Evolutionary conservation across 2,329 filamentous ascomycete genomes (phyloP), one percentile per base, ranked within the genome.

Genomic region (Exophiala xenobiotica): DNA sequence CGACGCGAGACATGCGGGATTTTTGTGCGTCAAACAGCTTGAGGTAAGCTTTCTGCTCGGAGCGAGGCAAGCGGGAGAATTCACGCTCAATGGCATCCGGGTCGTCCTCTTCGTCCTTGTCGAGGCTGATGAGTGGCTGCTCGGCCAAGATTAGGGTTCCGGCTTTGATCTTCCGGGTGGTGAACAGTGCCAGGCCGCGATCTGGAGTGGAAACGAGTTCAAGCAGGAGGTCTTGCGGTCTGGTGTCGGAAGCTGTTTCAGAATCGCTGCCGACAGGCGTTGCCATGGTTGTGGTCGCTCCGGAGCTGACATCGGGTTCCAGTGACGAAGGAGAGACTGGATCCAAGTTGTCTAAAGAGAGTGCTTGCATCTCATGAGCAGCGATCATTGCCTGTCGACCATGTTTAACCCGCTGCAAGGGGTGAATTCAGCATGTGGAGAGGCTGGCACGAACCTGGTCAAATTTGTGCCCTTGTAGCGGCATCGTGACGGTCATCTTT

Each of bases 201-300:
- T 54, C 57, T 8, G 51, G 35, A 1, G 56, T 60, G 18, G 38
- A 33, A 16, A 24, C 12, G 4, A 66, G 62, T 61, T 83, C 75
- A 14, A 84, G 40, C 7, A 53, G 70, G 20, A 75, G 76, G 37
- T 79, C 74, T 4, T 78, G 78, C 3, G 77, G 75, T 60, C 83
- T 78, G 0, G 78, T 75, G 19, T 80, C 80, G 1, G 82, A 74
- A 5, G 77, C 78, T 11, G 24, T 19, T 9, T 39, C 20, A 7
- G 19, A 26, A 33, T 38, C 19, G 31, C 16, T 19, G 35, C 12
- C n/a, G n/a, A 18, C 11, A 19, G 35, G 18, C 2, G 6, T 40
- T 12, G 19, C 7, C 31, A 24, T 12, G 7, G 22, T n/a, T 16
- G 18, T 35, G n/a, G n/a, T 35, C 31, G 31, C 31, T 14, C 18